phyloP scores from a whole-genome alignment of 2,329 filamentous ascomycete genomes.

The Clarireedia homoeocarpa region DNA sequence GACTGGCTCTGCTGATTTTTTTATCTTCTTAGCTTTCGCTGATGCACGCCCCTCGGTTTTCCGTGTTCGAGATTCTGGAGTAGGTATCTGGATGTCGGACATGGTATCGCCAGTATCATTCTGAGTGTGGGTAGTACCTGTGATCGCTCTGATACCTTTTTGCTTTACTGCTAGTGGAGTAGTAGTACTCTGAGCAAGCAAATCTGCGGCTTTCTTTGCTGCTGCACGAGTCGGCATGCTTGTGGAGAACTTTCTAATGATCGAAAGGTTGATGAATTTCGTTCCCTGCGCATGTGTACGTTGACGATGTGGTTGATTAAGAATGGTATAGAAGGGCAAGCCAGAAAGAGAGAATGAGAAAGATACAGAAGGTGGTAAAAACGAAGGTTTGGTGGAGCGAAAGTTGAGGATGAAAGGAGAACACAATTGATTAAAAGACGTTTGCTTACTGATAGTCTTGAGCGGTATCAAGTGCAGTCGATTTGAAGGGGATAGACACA shows the following conservation, averaged over 20 bases:
- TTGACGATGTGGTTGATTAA: no score
- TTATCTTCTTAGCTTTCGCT: constrained; percentile 7
- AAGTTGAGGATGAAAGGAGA: no score
- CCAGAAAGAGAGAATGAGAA: no score
- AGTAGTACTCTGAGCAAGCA: not conserved
- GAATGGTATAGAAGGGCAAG: no score
- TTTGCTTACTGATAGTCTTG: no score
- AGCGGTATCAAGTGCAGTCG: no score
- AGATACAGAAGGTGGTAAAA: no score
- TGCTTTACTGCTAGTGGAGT: not conserved
- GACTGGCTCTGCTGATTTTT: constrained; percentile 8
- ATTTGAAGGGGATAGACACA: no score
- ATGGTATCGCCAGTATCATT: not conserved
- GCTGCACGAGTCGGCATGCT: constrained; percentile 7
- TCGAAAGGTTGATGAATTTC: no score
- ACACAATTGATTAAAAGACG: no score
- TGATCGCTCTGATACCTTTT: not conserved
- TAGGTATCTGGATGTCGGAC: not conserved
- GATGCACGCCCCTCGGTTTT: constrained; percentile 9
- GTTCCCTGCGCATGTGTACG: no score
- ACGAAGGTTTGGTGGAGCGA: no score
- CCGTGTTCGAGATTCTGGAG: not conserved
- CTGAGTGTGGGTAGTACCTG: not conserved
- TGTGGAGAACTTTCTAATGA: not conserved
- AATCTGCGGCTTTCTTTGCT: not conserved